Percentiles rank a stretch among this genome's conserved stretches.
phyloP scores from a whole-genome alignment of 78 protist genomes.

The Speleostelium caveatum region DNA sequence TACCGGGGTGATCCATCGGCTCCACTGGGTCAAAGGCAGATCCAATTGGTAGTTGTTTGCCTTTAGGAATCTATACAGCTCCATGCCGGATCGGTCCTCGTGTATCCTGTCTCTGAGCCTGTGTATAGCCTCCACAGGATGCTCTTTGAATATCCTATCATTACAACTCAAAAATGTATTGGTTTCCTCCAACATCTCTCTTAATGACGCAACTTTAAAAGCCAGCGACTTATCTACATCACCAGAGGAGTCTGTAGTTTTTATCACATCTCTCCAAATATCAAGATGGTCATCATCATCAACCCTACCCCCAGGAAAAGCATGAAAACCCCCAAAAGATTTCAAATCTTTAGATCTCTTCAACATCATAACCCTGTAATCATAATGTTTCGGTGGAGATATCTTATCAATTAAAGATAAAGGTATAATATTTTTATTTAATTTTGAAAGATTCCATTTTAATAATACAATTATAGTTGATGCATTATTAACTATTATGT shows the following conservation, averaged over 20 bases:
- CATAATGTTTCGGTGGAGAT: conserved; percentile 22
- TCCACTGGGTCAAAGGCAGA: conserved; percentile 23
- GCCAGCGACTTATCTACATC: no score
- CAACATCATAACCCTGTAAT: conserved; percentile 64
- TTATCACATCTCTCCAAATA: conserved; percentile 20
- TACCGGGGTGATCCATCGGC: conserved; percentile 65
- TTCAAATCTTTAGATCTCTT: conserved; percentile 47
- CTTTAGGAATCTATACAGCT: not conserved
- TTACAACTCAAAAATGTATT: conserved; percentile 45
- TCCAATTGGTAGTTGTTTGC: not conserved
- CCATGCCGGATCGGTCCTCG: not conserved
- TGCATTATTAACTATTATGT: conserved; percentile 22
- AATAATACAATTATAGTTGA: conserved; percentile 37
- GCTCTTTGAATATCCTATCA: not conserved
- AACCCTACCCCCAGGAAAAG: conserved; percentile 62
- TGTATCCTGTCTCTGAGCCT: not conserved
- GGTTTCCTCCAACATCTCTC: conserved; percentile 67
- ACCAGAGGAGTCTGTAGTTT: no score
- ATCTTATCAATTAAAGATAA: not conserved
- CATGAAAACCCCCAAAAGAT: conserved; percentile 44
- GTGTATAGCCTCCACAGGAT: conserved; percentile 14
- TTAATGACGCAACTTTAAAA: conserved; percentile 25
- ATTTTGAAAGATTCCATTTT: conserved; percentile 39
- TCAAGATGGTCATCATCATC: conserved; percentile 3
- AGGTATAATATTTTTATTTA: not conserved